Evolutionary conservation across 495 filamentous ascomycete genomes (phyloP), one percentile per base, ranked within the genome.

Genomic region (Physcia stellaris): DNA sequence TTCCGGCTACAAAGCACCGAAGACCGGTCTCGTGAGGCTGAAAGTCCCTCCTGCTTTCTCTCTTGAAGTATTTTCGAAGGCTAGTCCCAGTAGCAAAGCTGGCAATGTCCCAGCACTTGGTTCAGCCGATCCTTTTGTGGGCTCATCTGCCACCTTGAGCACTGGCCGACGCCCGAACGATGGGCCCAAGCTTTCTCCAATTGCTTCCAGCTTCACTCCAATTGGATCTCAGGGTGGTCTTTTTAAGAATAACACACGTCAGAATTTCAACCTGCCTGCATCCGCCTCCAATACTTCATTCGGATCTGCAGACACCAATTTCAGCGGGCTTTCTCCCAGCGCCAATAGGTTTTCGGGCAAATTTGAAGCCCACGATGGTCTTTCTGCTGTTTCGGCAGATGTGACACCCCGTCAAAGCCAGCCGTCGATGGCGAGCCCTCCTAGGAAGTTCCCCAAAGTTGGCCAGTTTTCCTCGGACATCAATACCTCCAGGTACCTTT

Each of bases 201-300:
- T 46, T 22, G 62, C 62, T 32, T 50, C 53, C 30, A 40, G 39
- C 18, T 65, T 65, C 33, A 62, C 55, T 4, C 62, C 62, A 12
- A 40, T 48, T 38, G 52, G 39, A 21, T 39, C 46, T 35, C 16
- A 35, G 31, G 43, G 50, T 12, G 39, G 37, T 22, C 19, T 32
- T 24, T 16, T 29, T 16, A 32, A 11, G 17, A 15, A 15, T 23
- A 29, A 34, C 4, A 32, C 1, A 1, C 28, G 16, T 21, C 9
- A 22, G 16, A 22, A 17, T 19, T 16, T 20, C 15, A 36, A 24
- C 16, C n/a, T n/a, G n/a, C n/a, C n/a, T n/a, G n/a, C n/a, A n/a
- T n/a, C n/a, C n/a, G n/a, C n/a, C n/a, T n/a, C n/a, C n/a, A n/a
- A n/a, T n/a, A n/a, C n/a, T n/a, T n/a, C n/a, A n/a, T n/a, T n/a